A percentile compares a stretch with the other conserved stretches of the same genome.
Evolutionary conservation across 2,329 filamentous ascomycete genomes (phyloP).

Genomic region (Ambrosiella xylebori): DNA sequence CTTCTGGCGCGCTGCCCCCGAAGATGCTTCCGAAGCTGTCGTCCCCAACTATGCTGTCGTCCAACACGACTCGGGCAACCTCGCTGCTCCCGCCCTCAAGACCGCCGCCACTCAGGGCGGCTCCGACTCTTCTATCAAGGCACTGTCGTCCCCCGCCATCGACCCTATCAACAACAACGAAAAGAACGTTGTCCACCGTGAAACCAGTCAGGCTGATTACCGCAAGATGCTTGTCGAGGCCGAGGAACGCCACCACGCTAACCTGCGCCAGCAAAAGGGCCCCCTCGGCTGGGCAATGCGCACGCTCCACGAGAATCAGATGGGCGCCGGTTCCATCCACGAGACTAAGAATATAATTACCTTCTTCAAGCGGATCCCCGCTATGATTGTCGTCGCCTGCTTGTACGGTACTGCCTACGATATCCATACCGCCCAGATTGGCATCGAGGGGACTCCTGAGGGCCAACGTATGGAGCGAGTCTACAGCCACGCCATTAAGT

Average conservation of each 20-base stretch:
- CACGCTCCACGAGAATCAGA: constrained; percentile 53
- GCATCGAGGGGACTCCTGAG: constrained; percentile 54
- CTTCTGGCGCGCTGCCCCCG: constrained; percentile 38
- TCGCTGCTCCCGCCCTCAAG: constrained; percentile 19
- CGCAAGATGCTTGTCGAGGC: constrained; percentile 42
- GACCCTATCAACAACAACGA: constrained; percentile 18
- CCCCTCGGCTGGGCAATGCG: constrained; percentile 76
- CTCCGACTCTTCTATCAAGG: constrained; percentile 29
- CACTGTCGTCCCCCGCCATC: constrained; percentile 17
- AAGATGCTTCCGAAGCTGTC: constrained; percentile 33
- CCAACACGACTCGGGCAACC: constrained; percentile 25
- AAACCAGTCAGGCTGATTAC: constrained; percentile 39
- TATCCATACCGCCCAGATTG: constrained; percentile 59
- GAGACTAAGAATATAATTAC: constrained; percentile 54
- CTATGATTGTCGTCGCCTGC: constrained; percentile 41
- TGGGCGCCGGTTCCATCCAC: constrained; percentile 57
- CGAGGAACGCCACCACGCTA: constrained; percentile 41
- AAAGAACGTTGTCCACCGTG: constrained; percentile 27
- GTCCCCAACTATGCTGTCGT: constrained; percentile 66
- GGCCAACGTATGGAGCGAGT: constrained; percentile 53
- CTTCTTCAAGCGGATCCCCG: constrained; percentile 48
- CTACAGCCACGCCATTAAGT: constrained; percentile 46
- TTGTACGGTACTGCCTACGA: constrained; percentile 70
- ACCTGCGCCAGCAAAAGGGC: constrained; percentile 43
- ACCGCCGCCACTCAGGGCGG: constrained; percentile 16